A percentile compares a stretch with the other conserved stretches of the same genome.
Conservation (phyloP, 768 basidiomycete genomes). For the Cystobasidium ongulense region DNA sequence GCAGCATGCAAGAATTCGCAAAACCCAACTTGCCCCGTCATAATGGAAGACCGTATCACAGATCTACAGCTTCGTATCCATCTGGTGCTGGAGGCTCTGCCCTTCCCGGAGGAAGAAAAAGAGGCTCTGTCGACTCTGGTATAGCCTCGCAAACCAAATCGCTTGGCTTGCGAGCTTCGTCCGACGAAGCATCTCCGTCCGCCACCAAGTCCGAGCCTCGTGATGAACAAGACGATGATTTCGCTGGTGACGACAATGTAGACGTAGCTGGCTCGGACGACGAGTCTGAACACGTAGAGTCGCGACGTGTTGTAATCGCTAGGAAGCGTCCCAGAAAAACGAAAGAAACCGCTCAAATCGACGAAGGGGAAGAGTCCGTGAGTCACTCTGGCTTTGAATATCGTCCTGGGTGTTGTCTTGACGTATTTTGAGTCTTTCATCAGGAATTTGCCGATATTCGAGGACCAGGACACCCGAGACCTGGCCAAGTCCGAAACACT, state of each 20-base stretch:
- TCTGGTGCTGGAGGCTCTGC: not conserved
- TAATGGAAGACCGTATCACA: not conserved
- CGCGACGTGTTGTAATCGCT: not conserved
- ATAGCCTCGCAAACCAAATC: not conserved
- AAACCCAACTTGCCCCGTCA: not conserved
- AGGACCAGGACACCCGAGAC: not conserved
- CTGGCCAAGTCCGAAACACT: not conserved
- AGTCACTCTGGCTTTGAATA: not conserved
- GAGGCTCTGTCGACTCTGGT: not conserved
- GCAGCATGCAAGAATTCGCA: not conserved
- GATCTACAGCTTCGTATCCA: not conserved
- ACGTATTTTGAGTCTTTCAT: not conserved
- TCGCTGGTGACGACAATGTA: not conserved
- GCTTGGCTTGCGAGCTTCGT: not conserved
- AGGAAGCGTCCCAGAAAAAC: not conserved
- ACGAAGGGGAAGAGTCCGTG: conserved; percentile 2
- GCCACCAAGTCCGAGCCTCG: not conserved
- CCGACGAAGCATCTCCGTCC: not conserved
- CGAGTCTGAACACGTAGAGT: conserved; percentile 4
- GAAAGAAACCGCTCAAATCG: not conserved
- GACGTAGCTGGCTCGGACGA: not conserved
- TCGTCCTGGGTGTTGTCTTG: not conserved
- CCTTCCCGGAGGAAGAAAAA: not conserved
- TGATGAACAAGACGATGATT: not conserved
- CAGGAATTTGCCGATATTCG: not conserved